Base-by-base conservation (phyloP, 1,139 yeast genomes). In the Yamadazyma friedrichii region DNA sequence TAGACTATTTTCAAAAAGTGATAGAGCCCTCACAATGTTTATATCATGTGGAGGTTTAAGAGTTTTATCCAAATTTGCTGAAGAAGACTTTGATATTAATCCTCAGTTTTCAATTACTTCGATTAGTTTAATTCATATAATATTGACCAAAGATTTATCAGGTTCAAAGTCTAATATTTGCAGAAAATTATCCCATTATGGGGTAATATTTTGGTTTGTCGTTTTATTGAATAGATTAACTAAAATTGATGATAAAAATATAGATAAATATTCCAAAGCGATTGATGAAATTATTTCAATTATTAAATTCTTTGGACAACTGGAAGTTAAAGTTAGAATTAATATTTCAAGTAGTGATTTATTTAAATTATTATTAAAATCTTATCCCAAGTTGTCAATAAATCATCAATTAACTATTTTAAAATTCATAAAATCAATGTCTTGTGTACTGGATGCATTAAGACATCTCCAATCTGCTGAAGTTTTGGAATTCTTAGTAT, bases 21-120 rank as follows among this genome's bases (percentile, higher is more conserved):
- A 66, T 13, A 55, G 59, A 31, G 71, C 76, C 0, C 53, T 79
- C 22, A 69, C 74, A 5, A 67, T 73, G 70, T 76, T 80, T 49
- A 67, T 80, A 3, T 70, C 81, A 3, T 68, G 80, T 50, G 85
- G 85, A 9, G 84, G 85, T 0, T 58, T 81, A 16, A 64, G 70
- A 38, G 65, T 73, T n/a, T 57, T 78, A 29, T 60, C 78, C 3
- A 72, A 72, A 43, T 68, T 80, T 45, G 66, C 80, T 3, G 81
- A 78, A 48, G 85, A 78, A 48, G 83, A 78, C 47, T 73, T 69
- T 44, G 74, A 68, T 38, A 44, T 60, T 4, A 62, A 69, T 5
- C 76, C 77, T 0, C 67, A 65, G 9, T 68, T 78, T 46, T 76
- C 81, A 0, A 47, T 66, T 28, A 70, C 72, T 31, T 70, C 82